These are phyloP conservation scores for Chlorella sp. DNA, from an alignment of 139 green algal species.

Conservation along the genomic window DNA sequence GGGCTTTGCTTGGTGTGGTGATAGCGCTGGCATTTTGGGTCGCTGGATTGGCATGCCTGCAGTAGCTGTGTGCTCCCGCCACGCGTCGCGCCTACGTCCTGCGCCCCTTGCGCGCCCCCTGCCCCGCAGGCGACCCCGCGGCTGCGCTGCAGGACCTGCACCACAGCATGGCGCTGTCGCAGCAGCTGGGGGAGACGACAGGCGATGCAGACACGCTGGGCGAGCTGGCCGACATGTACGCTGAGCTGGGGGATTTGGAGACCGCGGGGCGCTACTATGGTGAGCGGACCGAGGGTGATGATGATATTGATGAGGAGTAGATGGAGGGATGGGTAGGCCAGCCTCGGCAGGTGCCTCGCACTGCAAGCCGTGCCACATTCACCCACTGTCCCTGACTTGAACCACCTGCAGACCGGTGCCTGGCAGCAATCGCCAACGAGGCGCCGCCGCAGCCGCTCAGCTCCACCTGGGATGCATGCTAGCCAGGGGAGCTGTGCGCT, in stretches of 20 bases:
- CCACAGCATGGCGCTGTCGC: conserved; percentile 38
- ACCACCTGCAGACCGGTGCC: conserved; percentile 44
- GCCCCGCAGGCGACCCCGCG: conserved; percentile 23
- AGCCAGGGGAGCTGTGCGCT: neutral
- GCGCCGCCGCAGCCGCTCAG: conserved; percentile 2
- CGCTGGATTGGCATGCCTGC: too few relatives aligned
- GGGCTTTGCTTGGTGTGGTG: too few relatives aligned
- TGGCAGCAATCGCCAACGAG: conserved; percentile 38
- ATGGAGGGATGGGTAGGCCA: too few relatives aligned
- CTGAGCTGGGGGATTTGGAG: conserved; percentile 51
- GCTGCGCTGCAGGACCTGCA: conserved; percentile 36
- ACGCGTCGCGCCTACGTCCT: neutral
- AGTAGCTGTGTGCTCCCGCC: too few relatives aligned
- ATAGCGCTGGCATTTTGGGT: too few relatives aligned
- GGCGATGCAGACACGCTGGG: conserved; percentile 49
- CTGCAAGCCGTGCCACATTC: too few relatives aligned
- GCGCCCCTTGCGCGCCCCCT: neutral
- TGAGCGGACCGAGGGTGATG: too few relatives aligned
- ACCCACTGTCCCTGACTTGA: too few relatives aligned
- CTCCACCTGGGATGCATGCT: conserved; percentile 17
- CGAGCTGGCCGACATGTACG: conserved; percentile 45
- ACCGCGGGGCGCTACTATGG: conserved; percentile 45
- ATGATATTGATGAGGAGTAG: too few relatives aligned
- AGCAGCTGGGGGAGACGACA: conserved; percentile 34
- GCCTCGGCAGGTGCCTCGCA: too few relatives aligned